These are phyloP conservation scores for Glycyrrhiza uralensis DNA, from an alignment of 306 rosid genomes.

Conservation along the genomic window DNA sequence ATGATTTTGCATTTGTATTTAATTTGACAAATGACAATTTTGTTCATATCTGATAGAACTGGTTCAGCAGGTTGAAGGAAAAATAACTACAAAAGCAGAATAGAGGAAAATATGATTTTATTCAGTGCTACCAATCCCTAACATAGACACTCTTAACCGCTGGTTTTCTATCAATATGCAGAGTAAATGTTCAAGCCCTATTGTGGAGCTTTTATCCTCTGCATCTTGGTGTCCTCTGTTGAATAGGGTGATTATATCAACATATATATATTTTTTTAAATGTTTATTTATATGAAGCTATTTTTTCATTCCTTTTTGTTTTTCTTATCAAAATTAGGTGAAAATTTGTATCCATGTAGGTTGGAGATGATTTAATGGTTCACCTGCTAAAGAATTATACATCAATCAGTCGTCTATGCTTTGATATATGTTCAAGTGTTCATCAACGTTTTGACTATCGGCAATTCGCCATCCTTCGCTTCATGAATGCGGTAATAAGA, in stretches of 20 bases:
- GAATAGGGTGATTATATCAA: constrained; percentile 46
- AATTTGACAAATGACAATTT: neutral
- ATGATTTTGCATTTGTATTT: neutral
- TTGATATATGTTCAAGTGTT: constrained; percentile 25
- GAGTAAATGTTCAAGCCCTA: constrained; percentile 45
- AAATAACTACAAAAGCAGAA: neutral
- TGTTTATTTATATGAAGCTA: neutral
- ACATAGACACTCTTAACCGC: neutral
- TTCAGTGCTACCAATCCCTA: neutral
- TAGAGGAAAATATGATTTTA: neutral
- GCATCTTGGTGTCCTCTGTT: constrained; percentile 66
- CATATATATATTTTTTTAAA: neutral
- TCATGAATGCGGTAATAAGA: constrained; percentile 40
- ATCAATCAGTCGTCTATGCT: constrained; percentile 38
- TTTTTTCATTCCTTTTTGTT: neutral
- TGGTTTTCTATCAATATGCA: constrained; percentile 30
- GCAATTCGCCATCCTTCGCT: constrained; percentile 24
- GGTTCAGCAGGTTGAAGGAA: neutral
- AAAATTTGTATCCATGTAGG: constrained; percentile 42
- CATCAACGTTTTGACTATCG: constrained; percentile 28
- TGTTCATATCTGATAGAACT: neutral
- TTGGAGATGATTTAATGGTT: constrained; percentile 33
- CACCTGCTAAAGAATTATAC: constrained; percentile 26
- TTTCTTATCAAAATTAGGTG: neutral
- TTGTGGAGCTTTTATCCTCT: constrained; percentile 52